A percentile compares a stretch with the other conserved stretches of the same genome.
Conservation (phyloP, 2,329 filamentous ascomycete genomes). For the Massarina eburnea region DNA sequence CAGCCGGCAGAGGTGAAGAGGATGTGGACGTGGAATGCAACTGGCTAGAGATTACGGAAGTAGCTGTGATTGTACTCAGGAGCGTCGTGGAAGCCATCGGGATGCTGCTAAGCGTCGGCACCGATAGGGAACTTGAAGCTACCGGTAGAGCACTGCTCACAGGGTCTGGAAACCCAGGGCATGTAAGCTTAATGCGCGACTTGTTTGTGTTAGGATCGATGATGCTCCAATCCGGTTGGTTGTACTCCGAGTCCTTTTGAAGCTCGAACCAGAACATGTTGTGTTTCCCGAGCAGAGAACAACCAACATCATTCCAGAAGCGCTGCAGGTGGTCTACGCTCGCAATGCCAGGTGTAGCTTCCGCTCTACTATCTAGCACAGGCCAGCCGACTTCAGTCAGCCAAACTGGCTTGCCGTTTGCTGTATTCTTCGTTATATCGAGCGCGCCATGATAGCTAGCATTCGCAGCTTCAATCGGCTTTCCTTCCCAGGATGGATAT, state of each 20-base stretch:
- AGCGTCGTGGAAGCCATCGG: no score
- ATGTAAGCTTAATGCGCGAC: no score
- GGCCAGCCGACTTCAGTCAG: constrained; percentile 42
- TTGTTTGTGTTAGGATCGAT: no score
- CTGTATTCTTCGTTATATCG: constrained; percentile 16
- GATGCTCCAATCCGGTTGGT: constrained; percentile 31
- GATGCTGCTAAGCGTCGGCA: no score
- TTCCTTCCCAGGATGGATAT: constrained; percentile 36
- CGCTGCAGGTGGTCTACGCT: constrained; percentile 22
- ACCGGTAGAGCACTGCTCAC: no score
- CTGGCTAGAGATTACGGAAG: no score
- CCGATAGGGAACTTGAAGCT: no score
- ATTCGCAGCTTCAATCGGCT: constrained; percentile 43
- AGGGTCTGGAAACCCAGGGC: no score
- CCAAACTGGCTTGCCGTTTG: constrained; percentile 30
- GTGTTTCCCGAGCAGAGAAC: constrained; percentile 30
- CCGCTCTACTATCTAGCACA: constrained; percentile 14
- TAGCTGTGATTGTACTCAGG: no score
- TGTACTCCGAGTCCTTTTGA: constrained; percentile 19
- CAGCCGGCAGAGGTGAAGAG: no score
- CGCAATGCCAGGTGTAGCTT: not conserved
- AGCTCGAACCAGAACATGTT: constrained; percentile 39
- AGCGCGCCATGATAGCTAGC: constrained; percentile 28
- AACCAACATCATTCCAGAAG: constrained; percentile 36
- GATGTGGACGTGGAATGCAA: no score